Base-by-base conservation (phyloP, 139 green algal genomes). In the Chlorella ohadii region DNA sequence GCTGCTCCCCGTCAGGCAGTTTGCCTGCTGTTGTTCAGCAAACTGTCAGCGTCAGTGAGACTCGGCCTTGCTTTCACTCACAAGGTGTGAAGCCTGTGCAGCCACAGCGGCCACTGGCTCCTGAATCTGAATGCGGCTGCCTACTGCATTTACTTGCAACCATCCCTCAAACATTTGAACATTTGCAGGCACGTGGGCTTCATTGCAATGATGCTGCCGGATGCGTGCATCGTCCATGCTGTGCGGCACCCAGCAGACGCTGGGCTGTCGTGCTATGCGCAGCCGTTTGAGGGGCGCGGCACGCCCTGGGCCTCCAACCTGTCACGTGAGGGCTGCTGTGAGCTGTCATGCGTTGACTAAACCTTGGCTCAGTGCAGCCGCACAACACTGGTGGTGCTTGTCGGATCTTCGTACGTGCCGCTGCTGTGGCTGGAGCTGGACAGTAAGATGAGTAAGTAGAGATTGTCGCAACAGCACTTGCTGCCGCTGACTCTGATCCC, bases 151-250 rank as follows among this genome's bases (percentile, higher is more conserved):
- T 31, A 34, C 1, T 3, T n/a, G 28, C 64, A 39, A 19, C 11
- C 20, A 36, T 2, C 36, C 16, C 78, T 56, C 66, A 6, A 17
- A 55, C 20, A 5, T 16, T 72, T 19, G 11, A 23, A 5, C 5
- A 15, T 17, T 1, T 4, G 16, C 78, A 83, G 78, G 78, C 36
- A 83, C 41, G n/a, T 83, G 13, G 92, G 92, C 31, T 93, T 95
- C 88, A 94, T 97, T 55, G 59, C 90, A n/a, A 87, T 96, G 75
- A 83, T 95, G 82, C 84, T 97, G 72, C 92, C 93, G 0, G 38
- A 85, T 20, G 72, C 92, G 22, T 95, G 90, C 88, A 87, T 97
- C 63, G 66, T 97, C 3, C 89, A 94, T 68, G 89, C 90, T 33
- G 86, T 88, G 55, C 85, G 93, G 2, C 93, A 96, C 86, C 92